Percentiles rank a stretch among this genome's conserved stretches.
phyloP scores from a whole-genome alignment of 208 protist genomes.

The Crithidia bombi region DNA sequence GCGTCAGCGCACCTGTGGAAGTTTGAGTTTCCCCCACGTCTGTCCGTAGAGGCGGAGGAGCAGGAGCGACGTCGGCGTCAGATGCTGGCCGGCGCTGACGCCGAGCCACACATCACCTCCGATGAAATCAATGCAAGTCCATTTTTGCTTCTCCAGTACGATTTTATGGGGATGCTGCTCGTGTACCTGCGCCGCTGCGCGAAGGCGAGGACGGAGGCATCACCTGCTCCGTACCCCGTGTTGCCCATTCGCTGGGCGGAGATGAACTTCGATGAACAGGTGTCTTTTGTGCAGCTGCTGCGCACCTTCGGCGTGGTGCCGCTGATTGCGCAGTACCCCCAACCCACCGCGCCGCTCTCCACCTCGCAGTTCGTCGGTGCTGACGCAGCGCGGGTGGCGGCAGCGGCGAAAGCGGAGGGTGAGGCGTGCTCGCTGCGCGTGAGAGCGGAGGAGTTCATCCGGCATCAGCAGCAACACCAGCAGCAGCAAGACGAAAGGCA shows the following conservation, averaged over 20 bases:
- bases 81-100: neutral
- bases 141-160: constrained; percentile 54
- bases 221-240: constrained; percentile 8
- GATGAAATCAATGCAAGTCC: constrained; percentile 47
- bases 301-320: constrained; percentile 65
- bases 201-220: constrained; percentile 11
- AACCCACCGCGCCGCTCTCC: constrained; percentile 20
- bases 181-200: constrained; percentile 64
- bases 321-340: constrained; percentile 10
- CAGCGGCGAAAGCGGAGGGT: constrained; percentile 4
- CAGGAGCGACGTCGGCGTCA: constrained; percentile 7
- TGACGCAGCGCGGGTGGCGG: constrained; percentile 15
- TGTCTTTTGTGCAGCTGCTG: constrained; percentile 60
- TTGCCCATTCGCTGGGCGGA: constrained; percentile 82
- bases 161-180: constrained; percentile 76
- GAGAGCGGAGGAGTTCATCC: constrained; percentile 35
- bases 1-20: constrained; percentile 30
- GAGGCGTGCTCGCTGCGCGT: constrained; percentile 32
- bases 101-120: neutral
- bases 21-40: constrained; percentile 41
- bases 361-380: constrained; percentile 27
- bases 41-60: constrained; percentile 30
- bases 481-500: constrained; percentile 7
- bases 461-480: constrained; percentile 1
- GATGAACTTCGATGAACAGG: constrained; percentile 70